Evolutionary conservation across 805 yeast genomes (phyloP).

Genomic region (Ogataea kodamae): DNA sequence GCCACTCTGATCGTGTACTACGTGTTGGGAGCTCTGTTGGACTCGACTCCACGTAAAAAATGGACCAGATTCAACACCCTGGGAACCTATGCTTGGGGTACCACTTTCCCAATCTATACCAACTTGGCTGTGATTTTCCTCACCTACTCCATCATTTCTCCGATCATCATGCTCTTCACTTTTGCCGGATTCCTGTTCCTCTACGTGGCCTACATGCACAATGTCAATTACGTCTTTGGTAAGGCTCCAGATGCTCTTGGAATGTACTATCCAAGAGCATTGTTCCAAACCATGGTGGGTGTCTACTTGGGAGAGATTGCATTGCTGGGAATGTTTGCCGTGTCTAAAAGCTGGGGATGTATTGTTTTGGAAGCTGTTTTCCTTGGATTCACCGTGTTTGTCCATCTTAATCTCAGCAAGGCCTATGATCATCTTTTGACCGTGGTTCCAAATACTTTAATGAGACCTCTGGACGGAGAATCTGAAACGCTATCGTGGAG

Average conservation of each 20-base stretch:
- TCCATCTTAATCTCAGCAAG: slow-evolving; percentile 57
- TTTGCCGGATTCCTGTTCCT: slow-evolving; percentile 65
- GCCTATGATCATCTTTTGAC: slow-evolving; percentile 64
- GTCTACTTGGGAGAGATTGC: slow-evolving; percentile 85
- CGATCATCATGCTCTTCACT: slow-evolving; percentile 75
- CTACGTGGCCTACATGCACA: slow-evolving; percentile 77
- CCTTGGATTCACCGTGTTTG: slow-evolving; percentile 60
- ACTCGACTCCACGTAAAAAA: slow-evolving; percentile 64
- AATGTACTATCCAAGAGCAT: slow-evolving; percentile 78
- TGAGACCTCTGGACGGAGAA: slow-evolving; percentile 74
- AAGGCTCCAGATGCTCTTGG: slow-evolving; percentile 79
- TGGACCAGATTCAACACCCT: slow-evolving; percentile 55
- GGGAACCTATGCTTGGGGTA: slow-evolving; percentile 64
- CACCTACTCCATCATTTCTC: slow-evolving; percentile 72
- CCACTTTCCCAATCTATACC: slow-evolving; percentile 71
- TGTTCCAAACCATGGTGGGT: slow-evolving; percentile 86
- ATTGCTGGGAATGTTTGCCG: slow-evolving; percentile 79
- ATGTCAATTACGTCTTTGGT: slow-evolving; percentile 63
- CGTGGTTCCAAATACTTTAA: slow-evolving; percentile 64
- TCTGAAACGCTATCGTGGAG: slow-evolving; percentile 57
- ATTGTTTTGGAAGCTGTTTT: slow-evolving; percentile 70
- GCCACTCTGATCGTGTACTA: slow-evolving; percentile 57
- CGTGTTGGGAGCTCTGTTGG: slow-evolving; percentile 53
- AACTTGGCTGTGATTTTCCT: slow-evolving; percentile 66
- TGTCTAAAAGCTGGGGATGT: slow-evolving; percentile 96